These are phyloP conservation scores for Ascochyta koolunga DNA, from an alignment of 2,329 filamentous ascomycete species.

Conservation along the genomic window DNA sequence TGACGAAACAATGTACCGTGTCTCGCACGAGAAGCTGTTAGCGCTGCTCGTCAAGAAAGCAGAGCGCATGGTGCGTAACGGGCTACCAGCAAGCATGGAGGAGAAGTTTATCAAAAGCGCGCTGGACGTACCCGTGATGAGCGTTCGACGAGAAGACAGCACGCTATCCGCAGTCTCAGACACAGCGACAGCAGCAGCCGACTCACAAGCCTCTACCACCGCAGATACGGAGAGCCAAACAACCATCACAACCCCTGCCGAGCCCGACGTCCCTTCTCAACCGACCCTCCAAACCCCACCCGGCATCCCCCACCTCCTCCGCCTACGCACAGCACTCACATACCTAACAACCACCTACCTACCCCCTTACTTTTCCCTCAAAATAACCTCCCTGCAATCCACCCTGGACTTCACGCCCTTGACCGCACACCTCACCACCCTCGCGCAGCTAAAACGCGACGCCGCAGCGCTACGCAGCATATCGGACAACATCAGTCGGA, in stretches of 20 bases:
- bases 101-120: conserved; percentile 79
- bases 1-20: conserved; percentile 82
- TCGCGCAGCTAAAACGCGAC: conserved; percentile 73
- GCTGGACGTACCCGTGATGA: conserved; percentile 77
- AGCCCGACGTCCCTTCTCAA: conserved; percentile 10
- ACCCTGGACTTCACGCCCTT: conserved; percentile 72
- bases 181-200: conserved; percentile 2
- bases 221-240: conserved; percentile 30
- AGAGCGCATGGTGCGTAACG: conserved; percentile 65
- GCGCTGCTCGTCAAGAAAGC: conserved; percentile 73
- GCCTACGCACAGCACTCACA: conserved; percentile 67
- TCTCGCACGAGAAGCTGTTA: conserved; percentile 75
- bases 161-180: conserved; percentile 36
- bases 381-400: conserved; percentile 46
- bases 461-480: conserved; percentile 71
- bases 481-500: conserved; percentile 71
- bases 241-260: conserved; percentile 23
- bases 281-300: conserved; percentile 36
- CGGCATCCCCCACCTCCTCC: conserved; percentile 65
- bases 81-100: conserved; percentile 81
- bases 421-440: conserved; percentile 69
- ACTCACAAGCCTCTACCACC: conserved; percentile 29
- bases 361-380: conserved; percentile 45
- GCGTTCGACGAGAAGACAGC: conserved; percentile 66
- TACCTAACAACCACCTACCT: conserved; percentile 71